Percentiles rank a stretch among this genome's conserved stretches.
Evolutionary conservation across 352 stramenopile genomes (phyloP).

Genomic region (Phytophthora chlamydospora): DNA sequence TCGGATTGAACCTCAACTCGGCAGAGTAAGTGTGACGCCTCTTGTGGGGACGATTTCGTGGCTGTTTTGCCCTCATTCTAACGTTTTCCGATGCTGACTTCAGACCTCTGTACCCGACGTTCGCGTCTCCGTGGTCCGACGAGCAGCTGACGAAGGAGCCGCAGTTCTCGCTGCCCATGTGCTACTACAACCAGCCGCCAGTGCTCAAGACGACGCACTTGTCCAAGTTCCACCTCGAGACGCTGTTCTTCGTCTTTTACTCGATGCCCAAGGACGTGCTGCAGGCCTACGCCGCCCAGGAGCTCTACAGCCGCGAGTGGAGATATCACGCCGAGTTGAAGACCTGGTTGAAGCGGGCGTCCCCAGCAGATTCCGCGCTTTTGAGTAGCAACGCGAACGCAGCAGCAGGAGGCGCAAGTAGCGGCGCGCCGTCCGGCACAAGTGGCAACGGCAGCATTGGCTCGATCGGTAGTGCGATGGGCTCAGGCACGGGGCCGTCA

Average conservation of each 20-base stretch:
- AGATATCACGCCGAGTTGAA: constrained; percentile 97
- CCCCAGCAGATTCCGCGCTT: constrained; percentile 64
- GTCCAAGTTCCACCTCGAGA: constrained; percentile 98
- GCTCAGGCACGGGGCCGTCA: constrained; percentile 34
- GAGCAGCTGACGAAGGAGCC: constrained; percentile 78
- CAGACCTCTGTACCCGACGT: constrained; percentile 80
- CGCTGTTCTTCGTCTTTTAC: constrained; percentile 99
- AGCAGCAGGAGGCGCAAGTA: constrained; percentile 31
- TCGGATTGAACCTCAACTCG: constrained; percentile 87
- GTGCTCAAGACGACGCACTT: constrained; percentile 97
- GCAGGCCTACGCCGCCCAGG: constrained; percentile 91
- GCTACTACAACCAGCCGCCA: constrained; percentile 94
- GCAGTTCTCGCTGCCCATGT: constrained; percentile 84
- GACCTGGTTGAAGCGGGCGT: constrained; percentile 95
- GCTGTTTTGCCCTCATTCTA: background rate
- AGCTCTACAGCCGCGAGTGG: constrained; percentile 95
- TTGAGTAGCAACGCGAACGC: constrained; percentile 45
- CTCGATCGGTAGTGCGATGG: constrained; percentile 69
- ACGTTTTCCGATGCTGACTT: background rate
- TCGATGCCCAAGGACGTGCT: constrained; percentile 97
- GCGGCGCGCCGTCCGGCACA: constrained; percentile 27
- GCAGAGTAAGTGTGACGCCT: constrained; percentile 60
- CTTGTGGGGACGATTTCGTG: background rate
- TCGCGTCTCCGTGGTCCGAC: constrained; percentile 83
- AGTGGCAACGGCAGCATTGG: constrained; percentile 55